These are phyloP conservation scores for Porosira glacialis DNA, from an alignment of 352 stramenopile genomes.

Conservation along the genomic window DNA sequence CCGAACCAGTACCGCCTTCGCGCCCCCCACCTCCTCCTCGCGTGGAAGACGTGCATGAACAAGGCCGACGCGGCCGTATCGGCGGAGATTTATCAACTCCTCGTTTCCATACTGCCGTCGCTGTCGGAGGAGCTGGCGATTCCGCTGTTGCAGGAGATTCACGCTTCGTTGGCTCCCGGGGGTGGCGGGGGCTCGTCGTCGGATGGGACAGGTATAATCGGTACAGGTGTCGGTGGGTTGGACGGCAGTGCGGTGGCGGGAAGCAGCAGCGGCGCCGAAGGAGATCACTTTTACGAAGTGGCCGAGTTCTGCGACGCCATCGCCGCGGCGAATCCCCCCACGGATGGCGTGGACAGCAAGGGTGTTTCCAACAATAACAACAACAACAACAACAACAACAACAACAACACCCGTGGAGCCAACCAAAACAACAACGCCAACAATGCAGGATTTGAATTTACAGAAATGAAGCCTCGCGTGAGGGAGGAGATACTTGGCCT, in stretches of 20 bases:
- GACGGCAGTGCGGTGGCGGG: not conserved
- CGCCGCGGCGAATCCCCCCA: too few species aligned
- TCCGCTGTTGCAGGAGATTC: constrained; percentile 64
- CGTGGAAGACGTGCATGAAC: constrained; percentile 78
- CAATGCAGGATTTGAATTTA: not conserved
- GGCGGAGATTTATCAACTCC: constrained; percentile 75
- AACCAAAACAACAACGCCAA: constrained; percentile 14
- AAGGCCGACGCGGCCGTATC: constrained; percentile 76
- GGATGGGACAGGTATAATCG: not conserved
- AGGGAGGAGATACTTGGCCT: constrained; percentile 61
- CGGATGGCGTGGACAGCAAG: too few species aligned
- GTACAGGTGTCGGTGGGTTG: not conserved
- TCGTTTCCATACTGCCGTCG: constrained; percentile 77
- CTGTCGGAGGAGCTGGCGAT: constrained; percentile 64
- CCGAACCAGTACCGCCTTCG: constrained; percentile 72
- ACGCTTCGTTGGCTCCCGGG: constrained; percentile 40
- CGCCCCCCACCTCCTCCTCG: constrained; percentile 70
- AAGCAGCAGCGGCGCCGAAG: constrained; percentile 21
- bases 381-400: constrained; percentile 18
- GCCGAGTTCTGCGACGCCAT: constrained; percentile 75
- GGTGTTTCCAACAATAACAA: constrained; percentile 28
- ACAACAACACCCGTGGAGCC: constrained; percentile 18
- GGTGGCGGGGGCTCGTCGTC: not conserved
- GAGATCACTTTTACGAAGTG: constrained; percentile 72
- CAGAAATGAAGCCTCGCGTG: constrained; percentile 37